These are phyloP conservation scores for Epichloe sylvatica DNA, from an alignment of 2,329 filamentous ascomycete species.

Conservation along the genomic window DNA sequence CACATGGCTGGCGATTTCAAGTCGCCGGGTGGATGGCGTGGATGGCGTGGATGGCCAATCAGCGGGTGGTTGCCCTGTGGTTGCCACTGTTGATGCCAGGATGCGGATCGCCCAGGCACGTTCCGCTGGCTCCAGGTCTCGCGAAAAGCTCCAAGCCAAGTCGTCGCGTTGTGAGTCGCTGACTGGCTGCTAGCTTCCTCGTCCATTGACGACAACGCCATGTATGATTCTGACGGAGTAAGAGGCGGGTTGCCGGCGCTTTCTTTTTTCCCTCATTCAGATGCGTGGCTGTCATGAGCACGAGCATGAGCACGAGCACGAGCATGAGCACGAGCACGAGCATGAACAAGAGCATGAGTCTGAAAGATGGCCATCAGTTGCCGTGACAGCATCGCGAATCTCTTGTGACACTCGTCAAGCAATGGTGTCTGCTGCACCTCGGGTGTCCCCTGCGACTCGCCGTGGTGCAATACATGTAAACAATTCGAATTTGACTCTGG, in stretches of 20 bases:
- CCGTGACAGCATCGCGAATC: background rate
- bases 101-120: conserved; percentile 10
- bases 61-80: conserved; percentile 37
- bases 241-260: background rate
- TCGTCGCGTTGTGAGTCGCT: conserved; percentile 12
- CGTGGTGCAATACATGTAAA: background rate
- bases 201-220: conserved; percentile 4
- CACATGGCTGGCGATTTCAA: conserved; percentile 12
- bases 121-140: conserved; percentile 6
- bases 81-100: conserved; percentile 38
- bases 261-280: background rate
- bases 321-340: background rate
- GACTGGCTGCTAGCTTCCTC: background rate
- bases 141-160: conserved; percentile 8
- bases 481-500: no score
- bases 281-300: background rate
- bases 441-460: background rate
- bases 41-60: conserved; percentile 25
- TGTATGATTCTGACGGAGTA: background rate
- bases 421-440: background rate
- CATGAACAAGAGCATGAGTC: no score
- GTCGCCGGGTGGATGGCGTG: conserved; percentile 2
- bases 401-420: background rate
- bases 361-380: background rate
- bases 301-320: no score